These are phyloP conservation scores for Nicotiana undulata DNA, from an alignment of 257 asterid species.

Conservation along the genomic window DNA sequence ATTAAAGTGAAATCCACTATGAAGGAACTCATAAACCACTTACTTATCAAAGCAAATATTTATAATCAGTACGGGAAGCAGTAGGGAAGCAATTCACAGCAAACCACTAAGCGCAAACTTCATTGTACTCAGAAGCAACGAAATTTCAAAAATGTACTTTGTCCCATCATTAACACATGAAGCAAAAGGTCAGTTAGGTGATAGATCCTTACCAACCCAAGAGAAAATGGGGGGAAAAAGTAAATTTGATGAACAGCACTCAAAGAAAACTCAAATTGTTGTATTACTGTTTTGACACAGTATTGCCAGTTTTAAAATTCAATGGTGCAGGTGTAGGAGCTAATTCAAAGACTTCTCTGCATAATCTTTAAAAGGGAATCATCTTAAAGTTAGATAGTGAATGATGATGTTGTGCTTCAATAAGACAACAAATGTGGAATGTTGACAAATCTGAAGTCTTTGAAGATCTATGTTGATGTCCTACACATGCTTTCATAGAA, in stretches of 20 bases:
- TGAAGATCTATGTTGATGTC: not conserved
- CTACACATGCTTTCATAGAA: not conserved
- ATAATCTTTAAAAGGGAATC: not conserved
- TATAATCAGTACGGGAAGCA: not conserved
- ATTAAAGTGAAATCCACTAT: not conserved
- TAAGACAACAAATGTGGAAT: not conserved
- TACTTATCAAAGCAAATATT: not conserved
- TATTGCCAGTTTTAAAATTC: not conserved
- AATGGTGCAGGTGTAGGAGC: constrained; percentile 4
- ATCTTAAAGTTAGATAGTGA: not conserved
- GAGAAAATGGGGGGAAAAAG: not conserved
- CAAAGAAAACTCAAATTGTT: not conserved
- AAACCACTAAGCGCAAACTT: not conserved
- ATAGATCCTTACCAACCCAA: not conserved
- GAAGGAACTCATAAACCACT: constrained; percentile 1
- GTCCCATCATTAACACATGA: not conserved
- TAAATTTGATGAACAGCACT: not conserved
- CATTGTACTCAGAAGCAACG: not conserved
- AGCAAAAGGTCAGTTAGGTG: not conserved
- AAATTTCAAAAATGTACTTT: not conserved
- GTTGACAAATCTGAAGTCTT: not conserved
- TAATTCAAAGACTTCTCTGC: not conserved
- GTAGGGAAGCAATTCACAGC: not conserved
- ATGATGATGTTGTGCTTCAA: not conserved
- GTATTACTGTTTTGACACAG: not conserved